Base-by-base conservation (phyloP, 768 basidiomycete species). In the Lentinula detonsa region DNA sequence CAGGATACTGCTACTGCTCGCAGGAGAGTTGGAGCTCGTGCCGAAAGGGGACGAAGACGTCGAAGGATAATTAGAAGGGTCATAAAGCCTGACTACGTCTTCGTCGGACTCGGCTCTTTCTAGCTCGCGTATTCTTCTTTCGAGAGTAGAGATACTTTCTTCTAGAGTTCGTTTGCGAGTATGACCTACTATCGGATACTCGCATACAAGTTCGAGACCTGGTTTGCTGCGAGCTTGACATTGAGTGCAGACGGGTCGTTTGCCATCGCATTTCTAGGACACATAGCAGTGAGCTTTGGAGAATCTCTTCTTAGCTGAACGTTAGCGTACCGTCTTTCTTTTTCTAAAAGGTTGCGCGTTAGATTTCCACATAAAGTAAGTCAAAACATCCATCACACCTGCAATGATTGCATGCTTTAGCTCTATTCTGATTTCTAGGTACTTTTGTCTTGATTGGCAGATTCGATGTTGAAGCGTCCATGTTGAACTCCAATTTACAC, bases 191-290 rank as follows among this genome's bases (percentile, higher is more conserved):
- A 78, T 77, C 1, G 73, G 72, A 59, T 80, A 80, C 66, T 80
- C 78, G 61, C 79, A 80, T 7, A 56, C 40, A 6, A 56, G 37
- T 42, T 79, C 78, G 4, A 74, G 74, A 7, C 57, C 63, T 4
- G 60, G 52, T 16, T 76, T 68, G 46, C 73, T 70, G 0, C 72
- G 71, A 4, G 75, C 66, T 11, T 69, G 61, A 61, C 79, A 80
- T 57, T 74, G 80, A 16, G 69, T 68, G 55, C 79, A 80, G 4
- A 70, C 65, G 0, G 79, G 79, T 35, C 73, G 70, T 6, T 54
- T 58, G 3, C 78, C 76, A 62, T 80, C 79, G 46, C 79, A 80
- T 62, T 72, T 71, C 79, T 80, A 42, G 8, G 45, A 18, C 18
- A 28, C 39, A 16, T 9, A 21, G 13, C 39, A 31, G 28, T 51